Evolutionary conservation across 2,329 filamentous ascomycete species (phyloP).

Genomic region (Herpotrichia juniperi): DNA sequence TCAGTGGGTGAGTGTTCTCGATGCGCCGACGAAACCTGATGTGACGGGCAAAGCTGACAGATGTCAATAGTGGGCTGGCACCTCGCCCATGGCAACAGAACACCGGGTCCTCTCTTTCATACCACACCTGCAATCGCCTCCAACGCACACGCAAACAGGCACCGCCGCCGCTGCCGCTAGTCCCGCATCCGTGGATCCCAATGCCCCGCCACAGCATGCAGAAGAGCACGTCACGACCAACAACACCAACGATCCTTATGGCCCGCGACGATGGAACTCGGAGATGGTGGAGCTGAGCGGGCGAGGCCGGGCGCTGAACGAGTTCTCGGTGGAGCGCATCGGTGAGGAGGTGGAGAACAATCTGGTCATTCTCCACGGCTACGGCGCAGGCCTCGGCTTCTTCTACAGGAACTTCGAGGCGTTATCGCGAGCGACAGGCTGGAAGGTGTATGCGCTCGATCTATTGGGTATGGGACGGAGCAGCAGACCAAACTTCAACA

Average conservation of each 20-base stretch:
- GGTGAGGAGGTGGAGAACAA: conserved; percentile 82
- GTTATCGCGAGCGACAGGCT: conserved; percentile 76
- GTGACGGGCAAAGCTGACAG: conserved; percentile 6
- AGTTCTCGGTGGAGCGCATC: conserved; percentile 86
- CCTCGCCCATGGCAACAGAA: conserved; percentile 84
- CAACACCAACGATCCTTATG: conserved; percentile 72
- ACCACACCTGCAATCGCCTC: conserved; percentile 78
- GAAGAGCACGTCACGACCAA: conserved; percentile 55
- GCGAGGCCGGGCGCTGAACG: conserved; percentile 86
- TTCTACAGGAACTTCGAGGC: conserved; percentile 99
- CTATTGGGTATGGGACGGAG: conserved; percentile 95
- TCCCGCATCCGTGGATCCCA: conserved; percentile 48
- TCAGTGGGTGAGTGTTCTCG: conserved; percentile 75
- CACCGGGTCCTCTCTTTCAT: conserved; percentile 86
- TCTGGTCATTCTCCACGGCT: conserved; percentile 94
- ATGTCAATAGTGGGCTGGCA: conserved; percentile 73
- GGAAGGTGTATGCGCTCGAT: conserved; percentile 93
- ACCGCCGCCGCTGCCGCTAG: conserved; percentile 54
- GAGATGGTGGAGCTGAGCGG: conserved; percentile 84
- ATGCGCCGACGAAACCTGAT: not conserved
- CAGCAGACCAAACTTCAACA: conserved; percentile 79
- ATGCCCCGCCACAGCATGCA: conserved; percentile 39
- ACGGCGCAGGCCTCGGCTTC: conserved; percentile 93
- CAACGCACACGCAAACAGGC: conserved; percentile 69
- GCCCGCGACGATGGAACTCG: conserved; percentile 83